phyloP scores from a whole-genome alignment of 768 basidiomycete genomes.

The Rhizopogon roseolus region DNA sequence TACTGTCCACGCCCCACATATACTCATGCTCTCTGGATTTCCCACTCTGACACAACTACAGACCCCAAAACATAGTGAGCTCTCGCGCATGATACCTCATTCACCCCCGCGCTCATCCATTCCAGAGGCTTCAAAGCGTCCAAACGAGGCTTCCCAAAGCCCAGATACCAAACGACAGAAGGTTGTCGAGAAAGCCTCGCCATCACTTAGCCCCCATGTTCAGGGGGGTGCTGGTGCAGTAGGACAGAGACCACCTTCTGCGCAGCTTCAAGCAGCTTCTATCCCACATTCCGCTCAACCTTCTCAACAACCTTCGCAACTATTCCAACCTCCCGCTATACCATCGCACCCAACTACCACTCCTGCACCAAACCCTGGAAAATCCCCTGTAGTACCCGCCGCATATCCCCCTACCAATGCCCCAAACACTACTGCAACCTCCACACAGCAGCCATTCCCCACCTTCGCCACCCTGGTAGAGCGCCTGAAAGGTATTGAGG shows the following conservation, averaged over 20 bases:
- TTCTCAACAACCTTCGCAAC: constrained; percentile 1
- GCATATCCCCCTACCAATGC: constrained; percentile 14
- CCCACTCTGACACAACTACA: constrained; percentile 14
- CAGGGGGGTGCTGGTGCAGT: not conserved
- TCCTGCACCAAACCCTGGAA: constrained; percentile 12
- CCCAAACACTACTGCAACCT: constrained; percentile 3
- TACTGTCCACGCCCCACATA: constrained; percentile 39
- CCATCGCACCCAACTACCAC: constrained; percentile 15
- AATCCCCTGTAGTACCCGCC: constrained; percentile 16
- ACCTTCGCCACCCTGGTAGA: constrained; percentile 19
- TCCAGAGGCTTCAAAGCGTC: constrained; percentile 35
- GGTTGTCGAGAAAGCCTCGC: constrained; percentile 4
- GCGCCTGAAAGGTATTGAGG: constrained; percentile 13
- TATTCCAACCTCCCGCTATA: constrained; percentile 7
- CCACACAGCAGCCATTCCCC: not conserved
- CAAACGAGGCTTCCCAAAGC: constrained; percentile 33
- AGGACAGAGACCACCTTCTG: not conserved
- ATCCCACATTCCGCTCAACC: not conserved
- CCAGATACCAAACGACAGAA: constrained; percentile 44
- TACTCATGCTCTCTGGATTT: constrained; percentile 45
- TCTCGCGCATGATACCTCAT: constrained; percentile 4
- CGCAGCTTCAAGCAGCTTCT: not conserved
- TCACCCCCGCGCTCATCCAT: constrained; percentile 8
- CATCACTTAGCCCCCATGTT: not conserved
- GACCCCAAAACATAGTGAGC: constrained; percentile 29